Percentiles rank a stretch among this genome's conserved stretches.
These are phyloP conservation scores for Veloporphyrellus conicus DNA, from an alignment of 1,284 basidiomycete species.

Conservation along the genomic window DNA sequence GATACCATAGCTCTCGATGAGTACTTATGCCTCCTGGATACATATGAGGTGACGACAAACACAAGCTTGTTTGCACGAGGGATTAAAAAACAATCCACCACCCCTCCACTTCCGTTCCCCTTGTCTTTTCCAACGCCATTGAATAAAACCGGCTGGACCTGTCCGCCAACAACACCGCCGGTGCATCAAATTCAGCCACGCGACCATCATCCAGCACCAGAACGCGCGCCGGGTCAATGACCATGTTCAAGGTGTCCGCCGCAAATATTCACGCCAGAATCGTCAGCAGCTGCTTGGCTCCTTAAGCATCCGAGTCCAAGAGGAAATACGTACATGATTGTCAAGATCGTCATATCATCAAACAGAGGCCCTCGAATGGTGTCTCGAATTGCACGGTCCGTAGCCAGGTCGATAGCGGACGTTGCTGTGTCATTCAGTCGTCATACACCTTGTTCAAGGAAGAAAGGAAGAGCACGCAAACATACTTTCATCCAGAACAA, in stretches of 20 bases:
- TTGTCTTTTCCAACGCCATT: conserved; percentile 34
- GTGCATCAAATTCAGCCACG: conserved; percentile 35
- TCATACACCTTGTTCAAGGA: no score
- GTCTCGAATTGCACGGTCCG: conserved; percentile 80
- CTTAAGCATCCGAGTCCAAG: no score
- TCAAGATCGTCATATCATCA: conserved; percentile 72
- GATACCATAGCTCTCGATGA: no score
- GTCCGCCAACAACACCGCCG: conserved; percentile 25
- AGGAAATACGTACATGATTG: conserved; percentile 76
- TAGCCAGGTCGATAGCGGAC: conserved; percentile 85
- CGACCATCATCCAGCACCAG: conserved; percentile 79
- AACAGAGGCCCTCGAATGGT: conserved; percentile 74
- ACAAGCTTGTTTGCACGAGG: no score
- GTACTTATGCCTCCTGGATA: no score
- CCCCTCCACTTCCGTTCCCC: no score
- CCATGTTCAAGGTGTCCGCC: conserved; percentile 81
- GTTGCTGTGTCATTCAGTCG: conserved; percentile 46
- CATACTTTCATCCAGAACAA: conserved; percentile 85
- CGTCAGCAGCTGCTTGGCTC: no score
- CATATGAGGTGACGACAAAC: no score
- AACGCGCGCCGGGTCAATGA: conserved; percentile 81
- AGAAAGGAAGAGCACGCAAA: no score
- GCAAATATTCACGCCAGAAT: no score
- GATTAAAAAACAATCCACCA: no score
- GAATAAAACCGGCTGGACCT: conserved; percentile 22